phyloP scores from a whole-genome alignment of 2,329 filamentous ascomycete genomes.

The Colletotrichum scovillei region DNA sequence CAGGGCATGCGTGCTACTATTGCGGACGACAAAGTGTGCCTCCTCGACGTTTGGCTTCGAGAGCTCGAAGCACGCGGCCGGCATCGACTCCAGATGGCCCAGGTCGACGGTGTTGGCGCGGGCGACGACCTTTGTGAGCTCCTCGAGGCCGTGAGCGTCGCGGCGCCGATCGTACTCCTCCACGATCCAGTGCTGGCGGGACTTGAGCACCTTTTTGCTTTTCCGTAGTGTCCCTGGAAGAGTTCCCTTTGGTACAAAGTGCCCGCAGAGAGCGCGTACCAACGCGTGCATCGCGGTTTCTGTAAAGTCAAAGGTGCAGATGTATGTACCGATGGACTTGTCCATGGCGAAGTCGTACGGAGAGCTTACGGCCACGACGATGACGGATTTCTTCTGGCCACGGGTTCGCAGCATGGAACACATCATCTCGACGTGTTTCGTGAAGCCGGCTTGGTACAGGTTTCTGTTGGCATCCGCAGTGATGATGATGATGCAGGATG shows the following conservation, averaged over 20 bases:
- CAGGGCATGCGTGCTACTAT: constrained; percentile 89
- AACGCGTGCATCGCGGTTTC: constrained; percentile 89
- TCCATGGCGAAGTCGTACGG: constrained; percentile 98
- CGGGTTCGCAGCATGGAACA: constrained; percentile 83
- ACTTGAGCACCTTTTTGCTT: constrained; percentile 87
- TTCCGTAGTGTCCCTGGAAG: constrained; percentile 83
- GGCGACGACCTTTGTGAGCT: constrained; percentile 77
- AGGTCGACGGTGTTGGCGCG: constrained; percentile 75
- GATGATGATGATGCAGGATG: constrained; percentile 88
- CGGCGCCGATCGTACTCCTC: constrained; percentile 86
- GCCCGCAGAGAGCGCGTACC: constrained; percentile 86
- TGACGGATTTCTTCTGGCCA: constrained; percentile 87
- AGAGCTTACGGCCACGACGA: constrained; percentile 93
- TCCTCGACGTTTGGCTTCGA: constrained; percentile 78
- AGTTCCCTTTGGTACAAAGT: constrained; percentile 69
- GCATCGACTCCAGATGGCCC: constrained; percentile 76
- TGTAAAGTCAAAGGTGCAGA: constrained; percentile 97
- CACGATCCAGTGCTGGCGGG: constrained; percentile 95
- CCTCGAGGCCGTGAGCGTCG: constrained; percentile 78
- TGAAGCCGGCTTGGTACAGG: constrained; percentile 92
- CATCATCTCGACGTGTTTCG: constrained; percentile 96
- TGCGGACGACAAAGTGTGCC: constrained; percentile 90
- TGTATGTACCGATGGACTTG: constrained; percentile 87
- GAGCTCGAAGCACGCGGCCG: constrained; percentile 81
- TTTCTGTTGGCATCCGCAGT: constrained; percentile 96